Conservation (phyloP, 2,329 filamentous ascomycete genomes). For the Curvularia lunata region DNA sequence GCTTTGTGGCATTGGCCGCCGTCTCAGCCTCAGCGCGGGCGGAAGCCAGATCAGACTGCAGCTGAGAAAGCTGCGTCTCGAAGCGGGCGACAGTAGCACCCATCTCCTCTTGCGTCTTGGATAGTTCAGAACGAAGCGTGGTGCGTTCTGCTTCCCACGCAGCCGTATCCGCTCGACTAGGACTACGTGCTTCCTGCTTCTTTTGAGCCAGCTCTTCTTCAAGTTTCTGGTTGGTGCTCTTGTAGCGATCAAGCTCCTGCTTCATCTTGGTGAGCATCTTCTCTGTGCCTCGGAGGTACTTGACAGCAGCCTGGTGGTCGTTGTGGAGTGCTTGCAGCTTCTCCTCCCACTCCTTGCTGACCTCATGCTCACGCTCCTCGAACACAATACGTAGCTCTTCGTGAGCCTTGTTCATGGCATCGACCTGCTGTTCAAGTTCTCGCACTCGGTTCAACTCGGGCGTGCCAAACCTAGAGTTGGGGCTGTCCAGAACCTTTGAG, state of each 20-base stretch:
- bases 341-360: constrained; percentile 88
- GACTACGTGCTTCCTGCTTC: constrained; percentile 49
- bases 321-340: constrained; percentile 93
- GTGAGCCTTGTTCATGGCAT: constrained; percentile 76
- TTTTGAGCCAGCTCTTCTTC: constrained; percentile 77
- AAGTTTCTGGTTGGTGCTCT: constrained; percentile 80
- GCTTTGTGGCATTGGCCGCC: constrained; percentile 55
- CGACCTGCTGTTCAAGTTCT: constrained; percentile 88
- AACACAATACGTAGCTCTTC: constrained; percentile 83
- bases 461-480: constrained; percentile 73
- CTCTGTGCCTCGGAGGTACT: constrained; percentile 97
- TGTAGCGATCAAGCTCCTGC: constrained; percentile 92
- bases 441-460: constrained; percentile 80
- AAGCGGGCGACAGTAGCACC: constrained; percentile 69
- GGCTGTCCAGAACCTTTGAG: constrained; percentile 74
- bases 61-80: constrained; percentile 70
- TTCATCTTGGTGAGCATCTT: constrained; percentile 99
- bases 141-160: constrained; percentile 79
- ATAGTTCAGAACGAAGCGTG: constrained; percentile 71
- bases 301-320: constrained; percentile 96
- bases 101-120: constrained; percentile 72
- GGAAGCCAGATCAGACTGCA: constrained; percentile 72
- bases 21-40: constrained; percentile 73
- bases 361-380: constrained; percentile 80
- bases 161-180: constrained; percentile 55